Base-by-base conservation (phyloP, 345 rosid species). In the Turritis glabra region DNA sequence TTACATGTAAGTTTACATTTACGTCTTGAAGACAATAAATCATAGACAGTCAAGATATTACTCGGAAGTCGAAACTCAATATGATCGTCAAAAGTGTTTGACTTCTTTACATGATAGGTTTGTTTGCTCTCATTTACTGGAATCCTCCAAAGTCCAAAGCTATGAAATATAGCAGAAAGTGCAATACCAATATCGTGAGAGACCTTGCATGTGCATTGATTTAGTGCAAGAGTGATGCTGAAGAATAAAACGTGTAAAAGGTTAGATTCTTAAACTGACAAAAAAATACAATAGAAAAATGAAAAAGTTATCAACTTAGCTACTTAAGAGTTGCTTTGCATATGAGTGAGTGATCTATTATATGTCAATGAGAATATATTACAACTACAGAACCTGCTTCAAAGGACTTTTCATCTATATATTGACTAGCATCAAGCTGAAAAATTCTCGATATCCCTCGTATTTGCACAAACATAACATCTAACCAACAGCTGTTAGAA, bases 131-230 rank as follows among this genome's bases (percentile, higher is more conserved):
- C 25, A 17, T 33, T 32, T 32, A 70, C 8, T 57, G 44, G 8
- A 46, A 10, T 46, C 17, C 26, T 70, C 38, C 37, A 23, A 59
- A 71, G 67, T 71, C 75, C 55, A 71, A 7, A 59, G 58, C 67
- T 71, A 59, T 23, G 35, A 71, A 70, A 47, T 33, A 58, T 33
- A 58, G 57, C 14, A 32, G 48, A 46, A 47, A 58, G 10, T 15
- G 35, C 17, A 30, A 7, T 12, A 25, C 21, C 12, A 29, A 21
- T 22, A 43, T 52, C 5, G 50, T 51, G 10, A 10, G 29, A n/a
- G 59, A 33, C 58, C 27, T 71, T 47, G 59, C 75, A 71, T 71
- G 75, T 59, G 67, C 75, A 33, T 32, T 70, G 65, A 44, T 57
- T 19, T 5, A 54, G 26, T 41, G 32, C 51, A 59, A 25, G 75